A percentile compares a stretch with the other conserved stretches of the same genome.
Evolutionary conservation across 768 basidiomycete genomes (phyloP).

Genomic region (button mushroom (Agaricus bisporus)): DNA sequence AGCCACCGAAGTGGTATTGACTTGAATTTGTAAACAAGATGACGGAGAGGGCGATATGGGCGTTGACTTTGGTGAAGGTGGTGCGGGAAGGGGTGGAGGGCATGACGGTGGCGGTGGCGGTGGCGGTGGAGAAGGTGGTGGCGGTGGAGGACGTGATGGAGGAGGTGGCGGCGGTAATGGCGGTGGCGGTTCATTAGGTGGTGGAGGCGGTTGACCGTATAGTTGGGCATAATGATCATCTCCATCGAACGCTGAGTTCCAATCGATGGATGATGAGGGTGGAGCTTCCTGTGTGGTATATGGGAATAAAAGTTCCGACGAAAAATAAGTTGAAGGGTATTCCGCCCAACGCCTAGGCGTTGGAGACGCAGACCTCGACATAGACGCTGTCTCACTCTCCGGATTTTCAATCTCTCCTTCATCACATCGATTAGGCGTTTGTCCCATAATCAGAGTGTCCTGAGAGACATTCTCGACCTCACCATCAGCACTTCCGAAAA

Average conservation of each 20-base stretch:
- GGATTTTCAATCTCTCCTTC: not conserved
- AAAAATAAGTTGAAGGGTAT: conserved; percentile 57
- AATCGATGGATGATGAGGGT: conserved; percentile 21
- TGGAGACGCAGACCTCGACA: not conserved
- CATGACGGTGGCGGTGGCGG: conserved; percentile 13
- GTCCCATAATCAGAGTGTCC: conserved; percentile 13
- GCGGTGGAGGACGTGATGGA: conserved; percentile 9
- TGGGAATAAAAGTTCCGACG: conserved; percentile 45
- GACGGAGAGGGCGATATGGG: not conserved
- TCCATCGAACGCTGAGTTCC: conserved; percentile 14
- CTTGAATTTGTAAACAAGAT: not conserved
- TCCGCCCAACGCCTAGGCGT: conserved; percentile 47
- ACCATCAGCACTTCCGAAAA: conserved; percentile 25
- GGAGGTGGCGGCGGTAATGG: conserved; percentile 25
- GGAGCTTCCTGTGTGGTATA: conserved; percentile 36
- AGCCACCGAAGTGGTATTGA: not conserved
- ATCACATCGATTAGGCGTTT: not conserved
- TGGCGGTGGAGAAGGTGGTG: conserved; percentile 11
- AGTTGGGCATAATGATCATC: conserved; percentile 29
- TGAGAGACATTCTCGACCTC: conserved; percentile 30
- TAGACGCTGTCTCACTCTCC: not conserved
- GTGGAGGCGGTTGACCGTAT: conserved; percentile 17
- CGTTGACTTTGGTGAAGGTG: conserved; percentile 14
- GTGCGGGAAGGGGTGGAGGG: not conserved
- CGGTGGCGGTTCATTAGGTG: conserved; percentile 29